Evolutionary conservation across 2,329 filamentous ascomycete genomes (phyloP), one percentile per base, ranked within the genome.

Genomic region (Microthyrium microscopicum): DNA sequence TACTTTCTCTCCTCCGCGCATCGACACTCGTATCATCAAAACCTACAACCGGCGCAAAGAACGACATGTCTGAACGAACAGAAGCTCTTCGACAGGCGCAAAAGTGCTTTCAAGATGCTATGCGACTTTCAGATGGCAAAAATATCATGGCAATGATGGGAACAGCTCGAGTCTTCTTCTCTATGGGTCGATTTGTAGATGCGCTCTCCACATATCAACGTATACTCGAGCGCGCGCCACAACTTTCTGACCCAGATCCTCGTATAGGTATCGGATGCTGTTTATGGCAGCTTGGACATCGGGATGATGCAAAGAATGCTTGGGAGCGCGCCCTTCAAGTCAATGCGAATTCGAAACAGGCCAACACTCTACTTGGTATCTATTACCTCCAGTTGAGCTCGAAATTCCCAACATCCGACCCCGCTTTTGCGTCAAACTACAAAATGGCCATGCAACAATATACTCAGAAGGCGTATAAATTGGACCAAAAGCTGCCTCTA

Each of bases 211-310:
- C 70, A 17, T 98, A 95, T 51, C 89, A 98, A 57, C 78, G 82
- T 39, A 83, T 84, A 12, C 61, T 98, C 32, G 66, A 74, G 45
- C 84, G 79, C 54, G 84, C 85, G 62, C 89, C 89, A 2, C 74
- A 82, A 43, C 66, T 95, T 47, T 72, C 79, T 26, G 89, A 98
- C 48, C 89, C 89, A 1, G 89, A 98, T 54, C 91, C 89, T 44
- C 73, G 91, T 45, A 87, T 98, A 44, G 89, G 89, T 35, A 87
- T 98, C 48, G 89, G 89, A 29, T 89, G 83, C 55, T 98, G 89
- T 61, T 77, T 94, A 53, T 98, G 91, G 89, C 82, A 93, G 54
- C 66, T 98, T 19, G 85, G 85, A 8, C 84, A 82, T 62, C 94
- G 91, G 54, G 82, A 92, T 21, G 83, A 93, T 46, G 89, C 91